Conservation (phyloP, 2,329 filamentous ascomycete genomes). For the Colletotrichum navitas region DNA sequence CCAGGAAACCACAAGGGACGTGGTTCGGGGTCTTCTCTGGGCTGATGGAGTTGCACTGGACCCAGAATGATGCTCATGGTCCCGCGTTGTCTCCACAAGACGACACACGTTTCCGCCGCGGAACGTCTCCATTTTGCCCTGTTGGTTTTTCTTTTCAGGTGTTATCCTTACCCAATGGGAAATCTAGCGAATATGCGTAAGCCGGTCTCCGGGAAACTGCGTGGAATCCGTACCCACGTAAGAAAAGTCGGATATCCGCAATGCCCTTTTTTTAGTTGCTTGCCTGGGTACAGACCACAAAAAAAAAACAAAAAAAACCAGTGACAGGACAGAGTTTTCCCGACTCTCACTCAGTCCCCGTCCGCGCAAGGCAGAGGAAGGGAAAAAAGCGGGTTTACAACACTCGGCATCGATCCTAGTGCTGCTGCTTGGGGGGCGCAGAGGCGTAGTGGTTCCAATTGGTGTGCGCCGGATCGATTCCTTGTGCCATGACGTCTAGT, state of each 20-base stretch:
- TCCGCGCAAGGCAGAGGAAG: slow-evolving; percentile 2
- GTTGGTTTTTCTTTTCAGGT: neutral
- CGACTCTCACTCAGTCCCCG: neutral
- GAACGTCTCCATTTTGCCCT: slow-evolving; percentile 34
- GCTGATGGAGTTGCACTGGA: slow-evolving; percentile 28
- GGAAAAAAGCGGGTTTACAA: slow-evolving; percentile 34
- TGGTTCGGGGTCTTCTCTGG: slow-evolving; percentile 7
- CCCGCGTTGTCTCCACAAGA: slow-evolving; percentile 23
- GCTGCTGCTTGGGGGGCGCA: slow-evolving; percentile 25
- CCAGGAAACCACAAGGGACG: slow-evolving; percentile 5
- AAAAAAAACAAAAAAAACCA: neutral
- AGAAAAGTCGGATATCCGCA: slow-evolving; percentile 21
- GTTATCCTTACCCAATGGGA: neutral
- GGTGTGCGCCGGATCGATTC: slow-evolving; percentile 34
- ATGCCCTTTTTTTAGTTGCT: slow-evolving; percentile 1
- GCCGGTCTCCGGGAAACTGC: neutral
- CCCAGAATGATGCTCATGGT: slow-evolving; percentile 21
- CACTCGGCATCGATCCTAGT: slow-evolving; percentile 34
- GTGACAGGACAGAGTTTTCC: slow-evolving; percentile 27
- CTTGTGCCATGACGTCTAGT: slow-evolving; percentile 40
- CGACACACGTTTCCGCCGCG: slow-evolving; percentile 38
- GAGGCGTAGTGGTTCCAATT: slow-evolving; percentile 33
- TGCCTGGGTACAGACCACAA: neutral
- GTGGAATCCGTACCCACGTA: slow-evolving; percentile 10
- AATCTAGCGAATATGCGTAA: slow-evolving; percentile 5